These are phyloP conservation scores for Hortiboletus flavorubellus DNA, from an alignment of 768 basidiomycete genomes.

Conservation along the genomic window DNA sequence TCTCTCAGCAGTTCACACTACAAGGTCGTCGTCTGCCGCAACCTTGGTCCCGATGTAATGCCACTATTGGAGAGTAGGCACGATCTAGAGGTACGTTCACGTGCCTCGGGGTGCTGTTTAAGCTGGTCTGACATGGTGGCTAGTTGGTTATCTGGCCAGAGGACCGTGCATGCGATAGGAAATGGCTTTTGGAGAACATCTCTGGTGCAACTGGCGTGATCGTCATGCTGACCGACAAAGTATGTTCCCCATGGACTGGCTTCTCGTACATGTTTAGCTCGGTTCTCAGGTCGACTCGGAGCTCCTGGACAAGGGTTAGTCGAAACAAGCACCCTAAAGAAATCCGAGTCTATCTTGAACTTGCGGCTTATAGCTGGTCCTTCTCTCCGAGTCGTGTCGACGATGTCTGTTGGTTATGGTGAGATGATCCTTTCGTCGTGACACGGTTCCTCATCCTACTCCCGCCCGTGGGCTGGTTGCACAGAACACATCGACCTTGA, in stretches of 20 bases:
- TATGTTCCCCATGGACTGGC: constrained; percentile 23
- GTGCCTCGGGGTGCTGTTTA: background rate
- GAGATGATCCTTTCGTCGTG: constrained; percentile 12
- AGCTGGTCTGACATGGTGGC: background rate
- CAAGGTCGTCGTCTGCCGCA: constrained; percentile 56
- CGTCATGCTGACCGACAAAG: constrained; percentile 72
- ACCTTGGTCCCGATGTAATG: constrained; percentile 65
- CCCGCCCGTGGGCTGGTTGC: background rate
- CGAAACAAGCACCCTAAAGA: background rate
- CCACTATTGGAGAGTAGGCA: constrained; percentile 44
- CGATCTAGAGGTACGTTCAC: constrained; percentile 50
- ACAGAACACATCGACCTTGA: constrained; percentile 81
- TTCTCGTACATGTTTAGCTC: background rate
- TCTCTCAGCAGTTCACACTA: constrained; percentile 24
- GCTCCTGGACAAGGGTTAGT: constrained; percentile 41
- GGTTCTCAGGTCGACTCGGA: constrained; percentile 63
- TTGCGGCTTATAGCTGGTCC: constrained; percentile 58
- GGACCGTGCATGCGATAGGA: constrained; percentile 52
- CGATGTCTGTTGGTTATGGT: constrained; percentile 92
- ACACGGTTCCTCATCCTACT: background rate
- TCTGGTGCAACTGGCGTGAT: constrained; percentile 61
- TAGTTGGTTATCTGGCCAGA: constrained; percentile 52
- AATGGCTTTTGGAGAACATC: constrained; percentile 74
- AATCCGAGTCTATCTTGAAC: background rate
- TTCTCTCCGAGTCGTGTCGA: constrained; percentile 77